Evolutionary conservation across 768 basidiomycete species (phyloP).

Genomic region (Termitomyces sp.): DNA sequence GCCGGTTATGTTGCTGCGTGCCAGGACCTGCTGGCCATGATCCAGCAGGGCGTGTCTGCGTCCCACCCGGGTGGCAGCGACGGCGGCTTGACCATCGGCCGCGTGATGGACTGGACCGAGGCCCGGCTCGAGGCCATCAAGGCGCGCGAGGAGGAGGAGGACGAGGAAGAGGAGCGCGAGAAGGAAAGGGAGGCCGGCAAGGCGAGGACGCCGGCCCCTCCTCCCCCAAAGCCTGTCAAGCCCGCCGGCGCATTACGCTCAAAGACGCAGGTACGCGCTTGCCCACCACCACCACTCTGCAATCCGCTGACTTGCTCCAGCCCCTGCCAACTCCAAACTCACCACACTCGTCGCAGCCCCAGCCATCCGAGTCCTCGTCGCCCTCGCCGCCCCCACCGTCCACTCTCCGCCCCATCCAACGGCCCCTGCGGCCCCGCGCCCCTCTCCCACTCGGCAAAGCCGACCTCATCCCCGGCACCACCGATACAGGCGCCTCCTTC

Average conservation of each 20-base stretch:
- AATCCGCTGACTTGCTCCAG: slow-evolving; percentile 9
- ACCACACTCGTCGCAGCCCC: slow-evolving; percentile 17
- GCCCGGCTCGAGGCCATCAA: slow-evolving; percentile 74
- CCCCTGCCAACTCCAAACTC: slow-evolving; percentile 25
- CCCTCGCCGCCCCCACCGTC: slow-evolving; percentile 27
- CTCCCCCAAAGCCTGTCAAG: slow-evolving; percentile 10
- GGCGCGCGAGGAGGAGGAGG: slow-evolving; percentile 73
- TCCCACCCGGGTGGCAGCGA: slow-evolving; percentile 43
- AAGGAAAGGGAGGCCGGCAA: slow-evolving; percentile 38
- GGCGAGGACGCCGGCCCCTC: slow-evolving; percentile 16
- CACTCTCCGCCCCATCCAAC: slow-evolving; percentile 19
- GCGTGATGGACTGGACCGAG: slow-evolving; percentile 84
- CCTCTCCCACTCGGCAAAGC: slow-evolving; percentile 11
- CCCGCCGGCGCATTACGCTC: slow-evolving; percentile 5
- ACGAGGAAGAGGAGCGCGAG: slow-evolving; percentile 73
- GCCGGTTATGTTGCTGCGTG: slow-evolving; percentile 77
- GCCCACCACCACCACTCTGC: background rate
- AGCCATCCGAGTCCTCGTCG: slow-evolving; percentile 25
- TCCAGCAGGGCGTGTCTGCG: slow-evolving; percentile 68
- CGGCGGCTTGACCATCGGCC: slow-evolving; percentile 67
- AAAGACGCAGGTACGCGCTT: slow-evolving; percentile 26
- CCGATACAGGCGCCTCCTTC: slow-evolving; percentile 13
- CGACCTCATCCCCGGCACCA: slow-evolving; percentile 1
- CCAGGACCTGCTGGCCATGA: slow-evolving; percentile 74
- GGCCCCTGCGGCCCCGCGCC: slow-evolving; percentile 14